Evolutionary conservation across 192 early-diverging fungal species (phyloP).

Genomic region (Gaertneriomyces sp.): DNA sequence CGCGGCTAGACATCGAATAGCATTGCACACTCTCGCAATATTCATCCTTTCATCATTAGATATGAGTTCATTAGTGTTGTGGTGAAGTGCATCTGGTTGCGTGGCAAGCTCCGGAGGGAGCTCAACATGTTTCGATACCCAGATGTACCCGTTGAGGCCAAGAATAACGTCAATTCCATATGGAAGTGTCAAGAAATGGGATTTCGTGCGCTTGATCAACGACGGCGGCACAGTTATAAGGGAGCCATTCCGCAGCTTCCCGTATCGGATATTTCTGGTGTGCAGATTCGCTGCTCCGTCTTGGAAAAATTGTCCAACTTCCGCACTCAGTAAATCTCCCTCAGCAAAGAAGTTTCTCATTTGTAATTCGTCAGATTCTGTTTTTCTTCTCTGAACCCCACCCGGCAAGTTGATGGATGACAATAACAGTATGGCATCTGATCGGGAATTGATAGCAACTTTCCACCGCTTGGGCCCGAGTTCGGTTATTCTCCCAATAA

Average conservation of each 20-base stretch:
- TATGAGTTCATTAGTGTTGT: constrained; percentile 85
- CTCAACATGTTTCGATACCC: constrained; percentile 74
- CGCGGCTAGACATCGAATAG: constrained; percentile 74
- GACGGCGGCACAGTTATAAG: constrained; percentile 83
- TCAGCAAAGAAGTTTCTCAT: constrained; percentile 95
- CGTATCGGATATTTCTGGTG: constrained; percentile 84
- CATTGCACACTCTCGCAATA: constrained; percentile 89
- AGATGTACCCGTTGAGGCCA: constrained; percentile 96
- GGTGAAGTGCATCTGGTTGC: constrained; percentile 77
- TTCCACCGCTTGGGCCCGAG: constrained; percentile 89
- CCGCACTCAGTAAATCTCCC: constrained; percentile 90
- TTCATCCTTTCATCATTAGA: constrained; percentile 66
- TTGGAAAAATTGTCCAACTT: constrained; percentile 77
- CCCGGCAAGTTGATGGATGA: constrained; percentile 93
- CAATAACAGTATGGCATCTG: constrained; percentile 82
- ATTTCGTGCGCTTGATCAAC: constrained; percentile 86
- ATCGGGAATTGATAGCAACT: constrained; percentile 83
- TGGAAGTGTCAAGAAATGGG: constrained; percentile 88
- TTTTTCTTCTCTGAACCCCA: constrained; percentile 90
- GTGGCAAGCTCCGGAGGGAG: constrained; percentile 46
- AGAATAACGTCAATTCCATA: constrained; percentile 92
- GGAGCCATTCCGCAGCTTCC: constrained; percentile 82
- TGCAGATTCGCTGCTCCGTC: constrained; percentile 88
- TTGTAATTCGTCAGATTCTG: constrained; percentile 92
- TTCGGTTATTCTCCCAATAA: constrained; percentile 92